Evolutionary conservation across 257 asterid genomes (phyloP), one percentile per base, ranked within the genome.

Genomic region (Striga asiatica): DNA sequence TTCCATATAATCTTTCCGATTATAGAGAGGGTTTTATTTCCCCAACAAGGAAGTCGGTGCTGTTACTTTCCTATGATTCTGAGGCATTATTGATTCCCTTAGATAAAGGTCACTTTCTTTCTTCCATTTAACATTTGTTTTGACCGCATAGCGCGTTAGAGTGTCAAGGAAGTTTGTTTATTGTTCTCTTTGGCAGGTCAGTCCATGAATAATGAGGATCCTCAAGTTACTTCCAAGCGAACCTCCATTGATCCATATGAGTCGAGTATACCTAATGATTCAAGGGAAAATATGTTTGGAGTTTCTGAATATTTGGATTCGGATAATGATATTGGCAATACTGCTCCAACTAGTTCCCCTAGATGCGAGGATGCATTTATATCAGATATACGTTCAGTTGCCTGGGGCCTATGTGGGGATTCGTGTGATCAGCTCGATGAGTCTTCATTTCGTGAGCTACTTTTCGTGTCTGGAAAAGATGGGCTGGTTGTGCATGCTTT

Each of bases 401-500:
- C 94, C 56, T 91, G 98, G 98, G 92, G 95, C 48, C 72, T 66
- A 56, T 79, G 80, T 66, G 83, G 70, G 52, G 80, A 72, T 57
- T 23, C 60, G 27, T 70, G 64, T 71, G 79, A 75, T 65, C 83
- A 71, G 76, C 75, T 60, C 28, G 87, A 80, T 56, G 87, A 74
- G 31, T 57, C 71, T 47, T 64, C 81, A 53, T 79, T 72, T 57
- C 75, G 59, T 45, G 96, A 87, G 69, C 70, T 87, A 46, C 98
- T 87, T 66, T 91, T 91, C 75, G 85, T 91, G 59, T 73, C 79
- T 6, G 96, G 94, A 41, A 75, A 62, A 63, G 71, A 64, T 12
- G 98, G 95, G 64, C 87, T 91, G 68, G 71, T 76, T 50, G 95
- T 80, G 38, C 98, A 91, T 76, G 85, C 86, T 3, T 87, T 84